Percentiles rank a stretch among this genome's conserved stretches.
These are phyloP conservation scores for Eucalyptus sp. DNA, from an alignment of 345 rosid species.

Conservation along the genomic window DNA sequence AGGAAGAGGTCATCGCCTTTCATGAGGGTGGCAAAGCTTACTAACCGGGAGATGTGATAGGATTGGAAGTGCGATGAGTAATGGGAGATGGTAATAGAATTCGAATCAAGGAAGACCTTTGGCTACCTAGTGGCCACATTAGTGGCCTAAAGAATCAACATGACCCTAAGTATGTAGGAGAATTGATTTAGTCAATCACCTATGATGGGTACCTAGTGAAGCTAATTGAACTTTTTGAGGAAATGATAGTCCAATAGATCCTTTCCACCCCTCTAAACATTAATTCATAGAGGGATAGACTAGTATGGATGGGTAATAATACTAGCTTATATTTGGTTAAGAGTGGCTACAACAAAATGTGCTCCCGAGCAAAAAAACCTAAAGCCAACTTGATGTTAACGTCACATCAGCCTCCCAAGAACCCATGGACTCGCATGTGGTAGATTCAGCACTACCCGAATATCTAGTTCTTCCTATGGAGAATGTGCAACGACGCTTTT, in stretches of 20 bases:
- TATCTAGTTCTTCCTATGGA: neutral
- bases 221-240: neutral
- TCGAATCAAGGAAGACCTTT: fast-evolving
- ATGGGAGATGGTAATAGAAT: neutral
- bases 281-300: neutral
- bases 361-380: neutral
- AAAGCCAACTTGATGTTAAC: neutral
- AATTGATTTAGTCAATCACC: neutral
- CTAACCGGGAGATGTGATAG: neutral
- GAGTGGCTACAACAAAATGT: neutral
- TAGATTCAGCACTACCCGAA: neutral
- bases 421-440: neutral
- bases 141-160: neutral
- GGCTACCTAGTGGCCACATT: neutral
- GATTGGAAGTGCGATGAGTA: fast-evolving
- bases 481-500: neutral
- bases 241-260: neutral
- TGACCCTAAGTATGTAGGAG: neutral
- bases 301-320: neutral
- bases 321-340: neutral
- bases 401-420: neutral
- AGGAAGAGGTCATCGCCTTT: neutral
- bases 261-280: neutral
- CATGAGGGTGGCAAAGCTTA: neutral
- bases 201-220: neutral